Evolutionary conservation across 768 basidiomycete genomes (phyloP), one percentile per base, ranked within the genome.

Genomic region (Boletales sp.): DNA sequence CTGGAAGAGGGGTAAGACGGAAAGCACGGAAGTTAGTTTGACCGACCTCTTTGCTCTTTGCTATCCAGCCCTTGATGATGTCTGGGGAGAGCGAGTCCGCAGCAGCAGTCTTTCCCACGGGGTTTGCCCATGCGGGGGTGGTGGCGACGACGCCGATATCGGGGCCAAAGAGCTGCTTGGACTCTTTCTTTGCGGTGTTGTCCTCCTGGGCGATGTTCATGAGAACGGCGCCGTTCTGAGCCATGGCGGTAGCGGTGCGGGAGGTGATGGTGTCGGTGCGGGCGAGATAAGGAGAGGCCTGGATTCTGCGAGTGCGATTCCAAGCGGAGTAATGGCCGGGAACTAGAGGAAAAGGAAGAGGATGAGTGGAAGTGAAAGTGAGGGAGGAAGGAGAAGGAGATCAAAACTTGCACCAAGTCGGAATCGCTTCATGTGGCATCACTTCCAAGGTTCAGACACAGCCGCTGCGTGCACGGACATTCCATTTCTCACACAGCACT

Each of bases 121-220:
- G 59, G 24, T 79, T 69, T 2, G 89, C 83, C 90, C 90, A 92
- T 0, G 80, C 69, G 9, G 90, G 89, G 1, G 82, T 81, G 47
- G 73, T 76, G 62, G 71, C 79, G 40, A 87, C 79, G 44, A 86
- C 77, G 10, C 94, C 94, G 49, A 97, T 88, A 65, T 86, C 89
- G 9, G 94, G 94, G 0, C 94, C 94, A 68, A 95, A 97, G 40
- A 97, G 79, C 12, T 82, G 80, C 38, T 82, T 81, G 64, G 82
- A 84, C 56, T 79, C 79, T 40, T 82, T 77, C 59, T 76, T 78
- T 46, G 56, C 59, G 1, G 61, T 0, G 8, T 38, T 47, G 0
- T 58, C 60, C 4, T 47, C 54, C 9, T 42, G 18, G 34, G 50
- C 31, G 55, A 68, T 41, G 55, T 62, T 62, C 50, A 67, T 51